Base-by-base conservation (phyloP, 164 flowering plant genomes). In the Sextonia rubra region DNA sequence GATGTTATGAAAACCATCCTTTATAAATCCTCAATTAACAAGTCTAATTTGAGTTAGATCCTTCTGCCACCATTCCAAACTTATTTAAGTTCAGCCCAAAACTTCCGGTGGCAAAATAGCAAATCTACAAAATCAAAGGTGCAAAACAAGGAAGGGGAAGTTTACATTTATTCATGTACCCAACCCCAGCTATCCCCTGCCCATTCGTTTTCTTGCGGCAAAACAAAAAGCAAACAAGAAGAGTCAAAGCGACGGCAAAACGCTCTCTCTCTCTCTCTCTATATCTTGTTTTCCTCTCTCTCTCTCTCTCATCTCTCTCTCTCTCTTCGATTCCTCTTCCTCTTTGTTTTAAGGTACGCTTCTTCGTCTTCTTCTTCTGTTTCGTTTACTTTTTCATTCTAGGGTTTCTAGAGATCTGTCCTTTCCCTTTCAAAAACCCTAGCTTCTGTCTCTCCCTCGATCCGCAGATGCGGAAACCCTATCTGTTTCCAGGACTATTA, bases 221-320 rank as follows among this genome's bases (percentile, higher is more conserved):
- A 37, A 44, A 37, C n/a, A 37, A 32, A n/a, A 66, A 66, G 67
- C 67, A 64, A 22, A 20, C 49, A 8, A 7, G n/a, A 37, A 66
- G 69, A 66, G 69, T 66, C 69, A 66, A 66, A 66, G 26, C 64
- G 24, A 24, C 26, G 64, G 24, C 27, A 22, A 48, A 7, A 48
- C n/a, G n/a, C n/a, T 37, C 44, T 37, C 44, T n/a, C 44, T 37
- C 68, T 20, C 47, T 65, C 23, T 65, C 22, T 14, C 20, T n/a
- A n/a, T n/a, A n/a, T n/a, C n/a, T n/a, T n/a, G 25, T 62, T 26
- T 30, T 23, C n/a, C n/a, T n/a, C n/a, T 12, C 27, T 64, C 37
- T 27, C 37, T 64, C 30, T 37, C 44, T 37, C 44, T 37, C 44
- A 48, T 22, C 69, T 64, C 37, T 64, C 23, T 27, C 67, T 29